These are phyloP conservation scores for Microcyclospora pomicola DNA, from an alignment of 2,329 filamentous ascomycete species.

Conservation along the genomic window DNA sequence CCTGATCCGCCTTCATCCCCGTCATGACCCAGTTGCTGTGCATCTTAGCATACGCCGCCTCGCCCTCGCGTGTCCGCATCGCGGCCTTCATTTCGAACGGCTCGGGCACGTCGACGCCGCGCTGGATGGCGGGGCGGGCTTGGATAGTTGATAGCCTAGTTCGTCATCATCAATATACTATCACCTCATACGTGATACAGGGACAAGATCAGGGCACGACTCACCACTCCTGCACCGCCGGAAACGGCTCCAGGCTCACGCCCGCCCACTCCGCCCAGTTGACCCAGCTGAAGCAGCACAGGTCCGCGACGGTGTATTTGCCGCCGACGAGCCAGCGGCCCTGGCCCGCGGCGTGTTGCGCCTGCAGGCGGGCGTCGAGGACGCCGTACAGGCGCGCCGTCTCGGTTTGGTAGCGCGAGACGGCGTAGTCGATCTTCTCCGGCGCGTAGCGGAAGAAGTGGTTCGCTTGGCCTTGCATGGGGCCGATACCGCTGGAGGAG, in stretches of 20 bases:
- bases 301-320: slow-evolving; percentile 36
- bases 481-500: slow-evolving; percentile 15
- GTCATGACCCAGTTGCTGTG: slow-evolving; percentile 26
- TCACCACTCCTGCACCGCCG: slow-evolving; percentile 18
- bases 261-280: slow-evolving; percentile 30
- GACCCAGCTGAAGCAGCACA: slow-evolving; percentile 34
- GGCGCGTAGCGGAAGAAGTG: slow-evolving; percentile 34
- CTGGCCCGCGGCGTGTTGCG: slow-evolving; percentile 8
- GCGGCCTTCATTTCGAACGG: slow-evolving; percentile 26
- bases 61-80: slow-evolving; percentile 25
- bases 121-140: slow-evolving; percentile 18
- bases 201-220: too few relatives aligned
- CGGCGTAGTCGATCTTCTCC: slow-evolving; percentile 31
- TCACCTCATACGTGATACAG: too few relatives aligned
- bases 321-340: slow-evolving; percentile 32
- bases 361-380: slow-evolving; percentile 28
- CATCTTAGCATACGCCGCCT: slow-evolving; percentile 24
- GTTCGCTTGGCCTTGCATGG: slow-evolving; percentile 34
- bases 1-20: slow-evolving; percentile 26
- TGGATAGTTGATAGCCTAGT: slow-evolving; percentile 18
- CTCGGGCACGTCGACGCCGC: slow-evolving; percentile 23
- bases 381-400: slow-evolving; percentile 35
- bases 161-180: too few relatives aligned
- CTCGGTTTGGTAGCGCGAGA: slow-evolving; percentile 35
- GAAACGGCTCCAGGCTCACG: slow-evolving; percentile 18